Evolutionary conservation across 1,284 basidiomycete species (phyloP).

Genomic region (Termitomyces sp.): DNA sequence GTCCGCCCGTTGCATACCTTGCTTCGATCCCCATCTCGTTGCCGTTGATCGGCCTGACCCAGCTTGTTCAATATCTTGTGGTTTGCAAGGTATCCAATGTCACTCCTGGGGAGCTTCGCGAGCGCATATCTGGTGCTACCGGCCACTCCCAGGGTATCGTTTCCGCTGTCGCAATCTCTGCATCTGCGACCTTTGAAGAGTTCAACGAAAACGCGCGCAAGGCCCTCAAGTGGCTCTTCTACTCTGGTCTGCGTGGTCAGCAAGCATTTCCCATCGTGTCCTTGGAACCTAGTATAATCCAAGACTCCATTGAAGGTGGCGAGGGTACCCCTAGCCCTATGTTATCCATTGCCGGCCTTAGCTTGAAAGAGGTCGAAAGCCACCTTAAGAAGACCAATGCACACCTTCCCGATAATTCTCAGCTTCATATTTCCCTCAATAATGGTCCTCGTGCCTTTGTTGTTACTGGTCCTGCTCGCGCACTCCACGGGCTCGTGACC

Average conservation of each 20-base stretch:
- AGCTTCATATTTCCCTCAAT: slow-evolving; percentile 83
- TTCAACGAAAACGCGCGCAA: slow-evolving; percentile 77
- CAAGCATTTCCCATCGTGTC: slow-evolving; percentile 93
- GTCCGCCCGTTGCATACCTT: slow-evolving; percentile 84
- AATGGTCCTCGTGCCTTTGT: slow-evolving; percentile 92
- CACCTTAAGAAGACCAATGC: slow-evolving; percentile 89
- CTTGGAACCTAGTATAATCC: slow-evolving; percentile 83
- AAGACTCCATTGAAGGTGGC: slow-evolving; percentile 86
- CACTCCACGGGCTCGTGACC: slow-evolving; percentile 92
- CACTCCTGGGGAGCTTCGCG: slow-evolving; percentile 76
- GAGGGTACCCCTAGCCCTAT: slow-evolving; percentile 94
- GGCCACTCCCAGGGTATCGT: slow-evolving; percentile 97
- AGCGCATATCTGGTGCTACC: slow-evolving; percentile 79
- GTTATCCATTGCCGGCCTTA: slow-evolving; percentile 85
- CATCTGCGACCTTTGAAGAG: slow-evolving; percentile 72
- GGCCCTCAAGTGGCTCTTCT: slow-evolving; percentile 90
- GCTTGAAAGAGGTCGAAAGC: slow-evolving; percentile 72
- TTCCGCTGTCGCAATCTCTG: slow-evolving; percentile 84
- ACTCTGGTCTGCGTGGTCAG: slow-evolving; percentile 89
- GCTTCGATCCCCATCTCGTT: slow-evolving; percentile 94
- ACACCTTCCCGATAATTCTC: slow-evolving; percentile 74
- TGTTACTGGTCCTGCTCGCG: slow-evolving; percentile 87
- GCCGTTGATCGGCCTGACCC: slow-evolving; percentile 93
- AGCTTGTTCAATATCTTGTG: slow-evolving; percentile 89
- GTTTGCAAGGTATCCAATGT: slow-evolving; percentile 72